Evolutionary conservation across 2,329 filamentous ascomycete species (phyloP), one percentile per base, ranked within the genome.

Genomic region (Tolypocladium ovalisporum): DNA sequence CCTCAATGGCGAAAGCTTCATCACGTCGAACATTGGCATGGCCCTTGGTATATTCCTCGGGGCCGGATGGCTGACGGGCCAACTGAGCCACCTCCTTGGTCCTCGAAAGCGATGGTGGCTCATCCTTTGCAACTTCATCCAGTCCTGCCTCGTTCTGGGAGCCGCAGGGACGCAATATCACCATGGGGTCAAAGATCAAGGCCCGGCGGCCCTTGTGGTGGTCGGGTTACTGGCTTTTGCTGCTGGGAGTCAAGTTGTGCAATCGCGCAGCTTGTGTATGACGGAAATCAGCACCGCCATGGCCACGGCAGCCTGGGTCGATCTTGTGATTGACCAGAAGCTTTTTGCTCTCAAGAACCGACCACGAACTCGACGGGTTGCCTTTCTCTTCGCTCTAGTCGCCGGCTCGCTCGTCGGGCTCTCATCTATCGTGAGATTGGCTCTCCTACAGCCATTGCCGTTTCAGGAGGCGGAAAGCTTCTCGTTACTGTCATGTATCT

Each of bases 211-310:
- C 0, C 65, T 81, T 39, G 67, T 68, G 3, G 76, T 77, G 7
- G 72, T 85, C 51, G 74, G 70, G 1, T 65, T 84, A 42, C 71
- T 85, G 35, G 81, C 82, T 0, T 78, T 80, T 54, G 76, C 81
- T 0, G 75, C 80, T 0, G 82, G 83, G 0, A 79, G 76, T 53
- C 83, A 86, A 65, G 81, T 86, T 0, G 81, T 83, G 3, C 77
- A 81, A 70, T 76, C 76, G 2, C 73, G 82, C 29, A 75, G 76
- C 42, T 65, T 86, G 57, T 69, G 73, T 52, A 78, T 84, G 69
- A 79, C 79, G 0, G 83, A 86, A 66, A 85, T 86, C 63, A 83
- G 76, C 58, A 86, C 83, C 0, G 82, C 83, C 32, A 85, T 85
- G 81, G 82, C 81, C 0, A 86, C 83, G 6, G 81, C 83, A 0